Percentiles rank a stretch among this genome's conserved stretches.
Evolutionary conservation across 352 stramenopile species (phyloP).

Genomic region (Pythium brachiatum): DNA sequence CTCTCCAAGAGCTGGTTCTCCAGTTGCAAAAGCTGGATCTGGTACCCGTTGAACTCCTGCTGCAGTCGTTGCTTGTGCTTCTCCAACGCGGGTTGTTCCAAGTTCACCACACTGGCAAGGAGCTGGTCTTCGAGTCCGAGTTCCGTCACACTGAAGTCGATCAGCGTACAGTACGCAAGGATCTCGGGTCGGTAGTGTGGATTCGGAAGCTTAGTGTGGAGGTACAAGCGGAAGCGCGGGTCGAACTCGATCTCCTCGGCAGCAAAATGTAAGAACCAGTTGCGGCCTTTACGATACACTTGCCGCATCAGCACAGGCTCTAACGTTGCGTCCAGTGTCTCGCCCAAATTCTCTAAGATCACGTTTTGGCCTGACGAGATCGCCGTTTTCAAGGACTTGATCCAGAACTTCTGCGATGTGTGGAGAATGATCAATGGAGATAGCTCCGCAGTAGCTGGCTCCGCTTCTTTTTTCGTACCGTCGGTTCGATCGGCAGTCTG

Average conservation of each 20-base stretch:
- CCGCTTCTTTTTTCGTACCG: background rate
- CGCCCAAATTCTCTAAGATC: constrained; percentile 89
- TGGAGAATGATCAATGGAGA: constrained; percentile 66
- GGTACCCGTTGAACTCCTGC: constrained; percentile 91
- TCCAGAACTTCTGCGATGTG: constrained; percentile 74
- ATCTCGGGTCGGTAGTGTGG: constrained; percentile 92
- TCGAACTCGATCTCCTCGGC: constrained; percentile 91
- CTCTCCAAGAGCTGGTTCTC: constrained; percentile 89
- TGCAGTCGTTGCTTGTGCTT: constrained; percentile 86
- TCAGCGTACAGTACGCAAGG: constrained; percentile 91
- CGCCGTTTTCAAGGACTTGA: constrained; percentile 64
- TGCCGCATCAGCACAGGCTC: constrained; percentile 89
- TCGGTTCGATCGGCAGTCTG: background rate
- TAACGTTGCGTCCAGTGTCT: constrained; percentile 84
- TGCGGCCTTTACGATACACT: constrained; percentile 86
- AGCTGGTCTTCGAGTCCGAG: constrained; percentile 89
- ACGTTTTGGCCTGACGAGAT: constrained; percentile 79
- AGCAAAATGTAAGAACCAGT: constrained; percentile 85
- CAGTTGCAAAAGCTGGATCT: constrained; percentile 89
- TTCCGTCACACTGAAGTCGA: constrained; percentile 94
- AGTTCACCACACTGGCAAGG: constrained; percentile 85
- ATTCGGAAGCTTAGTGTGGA: constrained; percentile 92
- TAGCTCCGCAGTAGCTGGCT: background rate
- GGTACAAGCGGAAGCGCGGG: constrained; percentile 78
- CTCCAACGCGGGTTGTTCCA: constrained; percentile 88